A percentile compares a stretch with the other conserved stretches of the same genome.
Conservation (phyloP, 208 protist genomes). For the Acanthamoeba sp. region DNA sequence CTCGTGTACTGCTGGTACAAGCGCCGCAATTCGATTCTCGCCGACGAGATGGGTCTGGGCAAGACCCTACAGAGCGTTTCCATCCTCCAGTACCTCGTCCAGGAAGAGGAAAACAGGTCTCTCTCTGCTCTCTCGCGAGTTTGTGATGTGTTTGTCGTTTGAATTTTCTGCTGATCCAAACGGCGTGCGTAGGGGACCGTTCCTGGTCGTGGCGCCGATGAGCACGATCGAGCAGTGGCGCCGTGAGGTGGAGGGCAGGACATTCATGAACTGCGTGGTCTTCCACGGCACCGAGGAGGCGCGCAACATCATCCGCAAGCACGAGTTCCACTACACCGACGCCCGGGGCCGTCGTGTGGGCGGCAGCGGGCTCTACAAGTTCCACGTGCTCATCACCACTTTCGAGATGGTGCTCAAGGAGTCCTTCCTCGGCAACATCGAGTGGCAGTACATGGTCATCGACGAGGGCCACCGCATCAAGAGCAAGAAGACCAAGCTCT, state of each 20-base stretch:
- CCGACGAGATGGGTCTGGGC: slow-evolving; percentile 98
- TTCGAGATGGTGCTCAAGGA: slow-evolving; percentile 95
- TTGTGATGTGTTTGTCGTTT: too few species aligned
- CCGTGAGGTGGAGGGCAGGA: slow-evolving; percentile 92
- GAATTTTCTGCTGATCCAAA: too few species aligned
- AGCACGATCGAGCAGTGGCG: slow-evolving; percentile 95
- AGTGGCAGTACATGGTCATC: slow-evolving; percentile 95
- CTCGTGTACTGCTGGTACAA: slow-evolving; percentile 92
- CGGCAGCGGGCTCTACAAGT: slow-evolving; percentile 83
- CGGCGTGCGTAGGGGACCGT: slow-evolving; percentile 93
- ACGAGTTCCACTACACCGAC: slow-evolving; percentile 86
- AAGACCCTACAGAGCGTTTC: slow-evolving; percentile 97
- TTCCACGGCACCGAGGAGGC: slow-evolving; percentile 93
- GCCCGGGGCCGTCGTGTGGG: not conserved
- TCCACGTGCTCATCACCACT: slow-evolving; percentile 97
- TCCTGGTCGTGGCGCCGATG: slow-evolving; percentile 96
- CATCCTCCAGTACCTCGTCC: slow-evolving; percentile 82
- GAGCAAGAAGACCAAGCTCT: slow-evolving; percentile 80
- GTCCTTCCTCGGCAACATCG: slow-evolving; percentile 90
- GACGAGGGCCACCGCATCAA: slow-evolving; percentile 98
- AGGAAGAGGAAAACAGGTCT: slow-evolving; percentile 91
- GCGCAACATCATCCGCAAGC: slow-evolving; percentile 85
- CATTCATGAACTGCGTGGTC: slow-evolving; percentile 91
- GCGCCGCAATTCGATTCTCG: slow-evolving; percentile 94
- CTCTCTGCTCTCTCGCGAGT: too few species aligned